Base-by-base conservation (phyloP, 352 stramenopile genomes). In the Globisporangium carolinianum region DNA sequence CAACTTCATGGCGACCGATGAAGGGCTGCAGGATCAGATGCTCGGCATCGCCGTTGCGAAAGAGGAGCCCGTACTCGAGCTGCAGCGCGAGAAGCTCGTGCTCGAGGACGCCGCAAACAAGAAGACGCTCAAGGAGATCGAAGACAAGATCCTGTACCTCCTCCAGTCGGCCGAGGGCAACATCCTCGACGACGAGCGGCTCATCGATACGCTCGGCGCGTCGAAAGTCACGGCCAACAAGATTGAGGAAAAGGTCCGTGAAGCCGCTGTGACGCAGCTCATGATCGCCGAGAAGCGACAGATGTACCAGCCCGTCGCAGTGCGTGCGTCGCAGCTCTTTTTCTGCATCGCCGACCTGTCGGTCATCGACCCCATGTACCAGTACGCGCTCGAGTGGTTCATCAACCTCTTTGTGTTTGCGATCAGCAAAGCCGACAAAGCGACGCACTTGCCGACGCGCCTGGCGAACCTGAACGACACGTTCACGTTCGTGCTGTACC, bases 311-410 rank as follows among this genome's bases (percentile, higher is more conserved):
- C 88, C 93, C 3, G 91, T 98, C 39, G 95, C 95, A 0, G 89
- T 92, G 55, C 79, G 93, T 10, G 79, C 89, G 1, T 95, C 88
- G 8, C 89, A 97, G 57, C 73, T 98, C 45, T 98, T 98, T 69
- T 98, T 98, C 66, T 95, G 88, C 49, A 97, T 98, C 49, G 87
- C 89, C 1, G 89, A 97, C 46, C 70, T 98, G 18, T 84, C 79
- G 5, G 79, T 92, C 17, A 93, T 98, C 15, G 94, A 98, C 52
- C 94, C 94, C 2, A 98, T 98, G 95, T 98, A 98, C 68, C 87
- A 98, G 72, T 98, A 98, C 72, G 91, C 86, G 14, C 85, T 98
- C 35, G 86, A 97, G 55, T 98, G 93, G 92, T 98, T 98, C 67
- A 98, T 97, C 65, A 94, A 95, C 48, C 71, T 98, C 17, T 98